Base-by-base conservation (phyloP, 768 basidiomycete genomes). In the Termitomyces sp. region DNA sequence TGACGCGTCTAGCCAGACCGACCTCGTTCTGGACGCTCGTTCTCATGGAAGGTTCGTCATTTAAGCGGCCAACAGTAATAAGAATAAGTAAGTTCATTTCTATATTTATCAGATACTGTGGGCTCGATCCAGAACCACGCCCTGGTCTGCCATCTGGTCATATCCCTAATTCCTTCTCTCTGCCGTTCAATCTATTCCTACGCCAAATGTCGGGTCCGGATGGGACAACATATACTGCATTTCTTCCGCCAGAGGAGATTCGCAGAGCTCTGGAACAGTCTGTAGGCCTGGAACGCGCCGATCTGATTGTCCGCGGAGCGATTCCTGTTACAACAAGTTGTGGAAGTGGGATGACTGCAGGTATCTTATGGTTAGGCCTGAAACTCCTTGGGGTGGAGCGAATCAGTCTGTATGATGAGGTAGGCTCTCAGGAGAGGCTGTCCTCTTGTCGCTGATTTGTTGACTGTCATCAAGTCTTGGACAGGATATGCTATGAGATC, bases 271-370 rank as follows among this genome's bases (percentile, higher is more conserved):
- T 98, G 37, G 76, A 79, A 37, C 70, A 79, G n/a, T 78, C 81
- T 17, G 70, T 97, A 32, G 90, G 92, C 32, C 63, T 69, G 39
- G 78, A 81, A 53, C 69, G 78, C 56, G 76, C 80, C 28, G 70
- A 81, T n/a, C 67, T 76, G 41, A 74, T 95, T 10, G 71, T 88
- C 44, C 68, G 76, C 11, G 90, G 89, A 17, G 71, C 83, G 58
- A 75, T 79, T 51, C 67, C 76, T 21, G 82, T 95, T 30, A 79
- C 86, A 5, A 83, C 89, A 12, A 88, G 79, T 57, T 99, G 96
- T 73, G 96, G 96, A 50, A 96, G 92, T 66, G 96, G 96, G 43
- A 98, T 99, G 96, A 97, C 95, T n/a, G 96, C 96, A 11, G 91
- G 83, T 3, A 77, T 98, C 14, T 77, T 98, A 6, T 98, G 97